phyloP scores from a whole-genome alignment of 2,329 filamentous ascomycete genomes.

The Tolypocladium sp. region DNA sequence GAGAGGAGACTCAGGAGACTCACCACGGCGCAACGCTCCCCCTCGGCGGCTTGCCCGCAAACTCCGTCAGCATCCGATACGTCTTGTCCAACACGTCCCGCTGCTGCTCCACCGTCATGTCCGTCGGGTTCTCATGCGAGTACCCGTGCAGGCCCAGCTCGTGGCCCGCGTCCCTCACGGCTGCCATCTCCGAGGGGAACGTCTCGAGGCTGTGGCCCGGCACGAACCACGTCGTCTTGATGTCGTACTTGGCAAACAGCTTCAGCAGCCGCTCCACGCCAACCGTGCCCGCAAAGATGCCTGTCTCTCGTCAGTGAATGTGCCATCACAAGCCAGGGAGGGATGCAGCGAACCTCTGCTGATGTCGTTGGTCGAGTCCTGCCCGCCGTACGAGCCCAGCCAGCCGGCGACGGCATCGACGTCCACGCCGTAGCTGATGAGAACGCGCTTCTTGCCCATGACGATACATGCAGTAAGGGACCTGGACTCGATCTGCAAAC shows the following conservation, averaged over 20 bases:
- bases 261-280: constrained; percentile 59
- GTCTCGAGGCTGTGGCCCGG: constrained; percentile 39
- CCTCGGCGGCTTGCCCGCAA: constrained; percentile 59
- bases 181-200: constrained; percentile 34
- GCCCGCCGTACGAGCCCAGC: constrained; percentile 66
- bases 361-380: constrained; percentile 65
- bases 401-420: constrained; percentile 71
- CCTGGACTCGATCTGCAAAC: neutral
- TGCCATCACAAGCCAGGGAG: neutral
- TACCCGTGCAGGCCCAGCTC: constrained; percentile 59
- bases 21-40: constrained; percentile 62
- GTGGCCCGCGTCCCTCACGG: constrained; percentile 35
- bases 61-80: constrained; percentile 60
- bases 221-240: constrained; percentile 52
- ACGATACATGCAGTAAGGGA: neutral
- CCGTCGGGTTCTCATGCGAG: constrained; percentile 62
- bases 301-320: constrained; percentile 17
- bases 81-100: constrained; percentile 67
- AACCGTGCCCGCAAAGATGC: constrained; percentile 59
- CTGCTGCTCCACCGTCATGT: constrained; percentile 69
- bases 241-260: constrained; percentile 62
- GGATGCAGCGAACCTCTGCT: constrained; percentile 44
- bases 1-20: too few relatives aligned
- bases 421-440: constrained; percentile 55
- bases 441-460: constrained; percentile 1